A percentile compares a stretch with the other conserved stretches of the same genome.
phyloP scores from a whole-genome alignment of 495 filamentous ascomycete species.

The Penicillium diatomitis region DNA sequence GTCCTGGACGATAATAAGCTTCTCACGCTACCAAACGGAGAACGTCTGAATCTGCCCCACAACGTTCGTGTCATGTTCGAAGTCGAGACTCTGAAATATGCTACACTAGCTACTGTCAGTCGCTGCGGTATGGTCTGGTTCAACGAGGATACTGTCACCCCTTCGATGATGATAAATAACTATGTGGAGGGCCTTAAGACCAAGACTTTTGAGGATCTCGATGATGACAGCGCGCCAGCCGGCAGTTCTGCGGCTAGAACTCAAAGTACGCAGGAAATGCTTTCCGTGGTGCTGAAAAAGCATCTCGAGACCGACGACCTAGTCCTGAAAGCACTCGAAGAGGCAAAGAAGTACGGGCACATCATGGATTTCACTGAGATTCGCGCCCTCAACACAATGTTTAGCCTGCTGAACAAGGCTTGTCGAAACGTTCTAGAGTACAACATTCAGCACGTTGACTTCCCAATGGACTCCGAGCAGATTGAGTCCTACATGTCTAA shows the following conservation, averaged over 20 bases:
- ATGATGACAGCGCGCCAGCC: constrained; percentile 76
- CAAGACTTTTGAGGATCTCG: constrained; percentile 82
- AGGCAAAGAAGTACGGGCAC: constrained; percentile 72
- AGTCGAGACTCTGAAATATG: constrained; percentile 97
- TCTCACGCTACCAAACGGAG: constrained; percentile 90
- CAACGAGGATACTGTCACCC: constrained; percentile 90
- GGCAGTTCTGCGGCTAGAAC: constrained; percentile 72
- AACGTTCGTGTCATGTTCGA: constrained; percentile 99
- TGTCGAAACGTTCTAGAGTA: constrained; percentile 91
- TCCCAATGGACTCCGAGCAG: constrained; percentile 81
- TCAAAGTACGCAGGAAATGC: constrained; percentile 62
- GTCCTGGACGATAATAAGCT: constrained; percentile 98
- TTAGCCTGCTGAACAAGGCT: constrained; percentile 88
- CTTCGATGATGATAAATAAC: constrained; percentile 84
- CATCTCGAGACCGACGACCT: constrained; percentile 71
- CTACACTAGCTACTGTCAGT: constrained; percentile 92
- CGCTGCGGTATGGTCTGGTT: constrained; percentile 99
- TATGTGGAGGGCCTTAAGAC: constrained; percentile 77
- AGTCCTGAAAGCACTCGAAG: constrained; percentile 61
- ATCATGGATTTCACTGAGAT: constrained; percentile 97
- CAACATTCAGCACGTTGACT: constrained; percentile 87
- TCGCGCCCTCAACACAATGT: constrained; percentile 83
- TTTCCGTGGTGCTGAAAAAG: constrained; percentile 66
- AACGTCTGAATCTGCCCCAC: constrained; percentile 83
- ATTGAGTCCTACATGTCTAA: constrained; percentile 83